A percentile compares a stretch with the other conserved stretches of the same genome.
phyloP scores from a whole-genome alignment of 139 green algal species.

The Chlamydomonas sp. region DNA sequence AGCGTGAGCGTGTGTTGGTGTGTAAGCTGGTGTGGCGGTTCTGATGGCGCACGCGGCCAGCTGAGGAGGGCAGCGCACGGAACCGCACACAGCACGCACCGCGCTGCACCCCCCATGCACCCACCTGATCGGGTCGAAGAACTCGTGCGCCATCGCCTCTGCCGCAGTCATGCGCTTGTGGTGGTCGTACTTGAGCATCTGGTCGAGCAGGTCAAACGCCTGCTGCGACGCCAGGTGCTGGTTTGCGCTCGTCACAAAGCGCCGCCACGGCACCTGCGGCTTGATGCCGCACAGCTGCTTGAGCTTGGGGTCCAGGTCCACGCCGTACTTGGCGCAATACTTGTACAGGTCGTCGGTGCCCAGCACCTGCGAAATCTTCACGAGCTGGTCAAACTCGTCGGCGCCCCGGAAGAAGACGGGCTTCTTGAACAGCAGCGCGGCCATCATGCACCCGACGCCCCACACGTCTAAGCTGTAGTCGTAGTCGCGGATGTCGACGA shows the following conservation, averaged over 20 bases:
- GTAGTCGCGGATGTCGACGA: conserved; percentile 89
- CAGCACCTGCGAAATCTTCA: conserved; percentile 94
- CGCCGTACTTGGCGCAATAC: conserved; percentile 89
- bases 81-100: too few relatives aligned
- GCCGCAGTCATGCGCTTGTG: conserved; percentile 79
- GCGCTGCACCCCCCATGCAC: not conserved
- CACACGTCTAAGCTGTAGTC: conserved; percentile 95
- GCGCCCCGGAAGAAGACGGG: conserved; percentile 78
- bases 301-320: conserved; percentile 89
- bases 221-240: conserved; percentile 74
- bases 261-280: conserved; percentile 79
- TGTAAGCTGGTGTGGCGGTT: too few relatives aligned
- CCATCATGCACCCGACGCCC: conserved; percentile 80
- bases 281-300: conserved; percentile 65
- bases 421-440: conserved; percentile 91
- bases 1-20: too few relatives aligned
- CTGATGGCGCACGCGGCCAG: too few relatives aligned
- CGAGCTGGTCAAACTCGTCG: conserved; percentile 99
- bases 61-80: too few relatives aligned
- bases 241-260: conserved; percentile 90
- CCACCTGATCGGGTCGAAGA: conserved; percentile 70
- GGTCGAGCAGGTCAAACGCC: conserved; percentile 87
- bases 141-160: conserved; percentile 90
- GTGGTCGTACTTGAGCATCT: conserved; percentile 88
- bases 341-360: conserved; percentile 68